Evolutionary conservation across 2,329 filamentous ascomycete species (phyloP), one percentile per base, ranked within the genome.

Genomic region (Diaporthe longicolla): DNA sequence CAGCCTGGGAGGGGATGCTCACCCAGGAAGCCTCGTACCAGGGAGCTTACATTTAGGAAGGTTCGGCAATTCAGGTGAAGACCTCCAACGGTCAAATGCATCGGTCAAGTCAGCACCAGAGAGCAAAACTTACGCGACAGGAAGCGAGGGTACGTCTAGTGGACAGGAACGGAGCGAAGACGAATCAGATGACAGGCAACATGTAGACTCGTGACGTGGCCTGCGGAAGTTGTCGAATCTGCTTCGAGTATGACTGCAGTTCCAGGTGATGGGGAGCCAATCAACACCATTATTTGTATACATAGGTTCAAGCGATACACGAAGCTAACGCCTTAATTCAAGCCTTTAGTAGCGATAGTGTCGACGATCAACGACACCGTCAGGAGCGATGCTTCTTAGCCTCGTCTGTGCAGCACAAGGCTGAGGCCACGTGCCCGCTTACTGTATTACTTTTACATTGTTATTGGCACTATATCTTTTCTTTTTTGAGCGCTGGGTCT

Each of bases 91-190:
- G 26, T 65, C 59, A 24, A 50, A 35, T 19, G 48, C 15, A 11
- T 48, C 59, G 4, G 26, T 65, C 10, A 65, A 65, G 40, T 65
- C 59, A 65, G 19, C 40, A 8, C 59, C 59, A 35, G 59, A 50
- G 32, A 65, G 19, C 59, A 50, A 17, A 32, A 26, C 4, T 9
- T 15, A 17, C 26, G 40, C 59, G 26, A 50, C 26, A 3, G 43
- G 9, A 19, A 35, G 59, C 32, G 59, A 65, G 9, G 26, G 19
- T 19, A 48, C 11, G 26, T 65, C 59, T 17, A 45, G 32, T 13
- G 17, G 26, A 15, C 40, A 32, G 15, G 26, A 50, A 9, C 26
- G 40, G 3, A 35, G 11, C 4, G 59, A 65, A 24, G 59, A 13
- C 8, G 59, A 32, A 13, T 19, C 24, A 2, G 57, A 59, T 40